phyloP scores from a whole-genome alignment of 768 basidiomycete species.

The Mycena crocata region DNA sequence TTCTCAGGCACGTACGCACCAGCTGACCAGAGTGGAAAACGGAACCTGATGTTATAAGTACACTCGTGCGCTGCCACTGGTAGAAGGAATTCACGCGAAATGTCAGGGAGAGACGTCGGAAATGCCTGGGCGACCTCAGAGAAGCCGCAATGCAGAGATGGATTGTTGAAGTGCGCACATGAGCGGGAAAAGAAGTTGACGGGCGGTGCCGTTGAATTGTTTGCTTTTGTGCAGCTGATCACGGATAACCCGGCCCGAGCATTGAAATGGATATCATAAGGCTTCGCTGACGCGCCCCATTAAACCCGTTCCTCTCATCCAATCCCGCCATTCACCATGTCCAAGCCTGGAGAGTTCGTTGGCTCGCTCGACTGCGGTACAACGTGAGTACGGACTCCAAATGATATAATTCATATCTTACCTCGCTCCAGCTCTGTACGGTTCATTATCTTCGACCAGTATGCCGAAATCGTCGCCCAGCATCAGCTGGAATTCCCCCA shows the following conservation, averaged over 20 bases:
- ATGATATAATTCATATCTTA: background rate
- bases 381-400: slow-evolving; percentile 67
- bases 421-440: slow-evolving; percentile 76
- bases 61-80: background rate
- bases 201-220: background rate
- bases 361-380: slow-evolving; percentile 96
- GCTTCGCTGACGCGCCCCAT: background rate
- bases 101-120: background rate
- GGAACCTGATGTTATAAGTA: no score
- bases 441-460: slow-evolving; percentile 90
- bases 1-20: background rate
- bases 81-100: background rate
- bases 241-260: background rate
- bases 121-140: background rate
- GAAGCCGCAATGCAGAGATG: background rate
- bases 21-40: background rate
- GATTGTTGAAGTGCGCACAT: slow-evolving; percentile 4
- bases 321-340: slow-evolving; percentile 34
- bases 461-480: slow-evolving; percentile 89
- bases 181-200: background rate
- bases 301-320: background rate
- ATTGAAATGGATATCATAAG: slow-evolving; percentile 13
- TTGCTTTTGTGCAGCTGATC: slow-evolving; percentile 8
- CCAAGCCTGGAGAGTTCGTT: slow-evolving; percentile 83
- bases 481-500: slow-evolving; percentile 95